These are phyloP conservation scores for Bifiguratus adelaidae DNA, from an alignment of 192 early-diverging fungal species.

Conservation along the genomic window DNA sequence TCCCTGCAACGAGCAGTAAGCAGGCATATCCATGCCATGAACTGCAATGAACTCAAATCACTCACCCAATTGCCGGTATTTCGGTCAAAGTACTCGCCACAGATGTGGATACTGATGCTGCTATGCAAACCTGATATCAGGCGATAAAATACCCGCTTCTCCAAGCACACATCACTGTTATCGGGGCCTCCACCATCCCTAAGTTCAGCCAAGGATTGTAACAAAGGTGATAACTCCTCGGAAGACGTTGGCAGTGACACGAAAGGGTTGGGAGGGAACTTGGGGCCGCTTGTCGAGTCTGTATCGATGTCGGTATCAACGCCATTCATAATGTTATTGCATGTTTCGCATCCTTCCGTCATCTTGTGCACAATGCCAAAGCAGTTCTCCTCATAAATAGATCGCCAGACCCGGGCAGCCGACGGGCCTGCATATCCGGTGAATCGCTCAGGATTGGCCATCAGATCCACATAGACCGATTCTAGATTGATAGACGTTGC, in stretches of 20 bases:
- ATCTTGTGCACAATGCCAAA: slow-evolving; percentile 62
- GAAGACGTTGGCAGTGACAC: too few relatives aligned
- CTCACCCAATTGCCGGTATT: slow-evolving; percentile 82
- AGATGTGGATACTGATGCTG: slow-evolving; percentile 96
- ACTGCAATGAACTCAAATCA: too few relatives aligned
- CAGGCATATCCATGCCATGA: too few relatives aligned
- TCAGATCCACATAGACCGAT: slow-evolving; percentile 85
- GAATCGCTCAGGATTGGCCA: slow-evolving; percentile 92
- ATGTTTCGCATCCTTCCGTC: slow-evolving; percentile 31
- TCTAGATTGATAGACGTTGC: too few relatives aligned
- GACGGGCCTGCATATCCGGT: slow-evolving; percentile 91
- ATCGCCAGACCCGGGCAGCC: slow-evolving; percentile 82
- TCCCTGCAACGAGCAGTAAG: too few relatives aligned
- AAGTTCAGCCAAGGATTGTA: slow-evolving; percentile 39
- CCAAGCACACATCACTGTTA: slow-evolving; percentile 50
- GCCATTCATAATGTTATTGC: slow-evolving; percentile 20
- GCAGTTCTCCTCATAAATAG: slow-evolving; percentile 97
- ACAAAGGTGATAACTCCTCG: slow-evolving; percentile 32
- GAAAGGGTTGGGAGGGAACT: slow-evolving; percentile 40
- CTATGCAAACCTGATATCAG: slow-evolving; percentile 81
- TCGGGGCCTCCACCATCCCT: slow-evolving; percentile 10
- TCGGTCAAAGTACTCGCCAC: slow-evolving; percentile 83
- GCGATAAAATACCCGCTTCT: slow-evolving; percentile 76
- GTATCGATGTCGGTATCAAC: too few relatives aligned
- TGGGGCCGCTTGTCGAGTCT: too few relatives aligned